Base-by-base conservation (phyloP, 495 filamentous ascomycete genomes). In the Penicillium maclennaniae region DNA sequence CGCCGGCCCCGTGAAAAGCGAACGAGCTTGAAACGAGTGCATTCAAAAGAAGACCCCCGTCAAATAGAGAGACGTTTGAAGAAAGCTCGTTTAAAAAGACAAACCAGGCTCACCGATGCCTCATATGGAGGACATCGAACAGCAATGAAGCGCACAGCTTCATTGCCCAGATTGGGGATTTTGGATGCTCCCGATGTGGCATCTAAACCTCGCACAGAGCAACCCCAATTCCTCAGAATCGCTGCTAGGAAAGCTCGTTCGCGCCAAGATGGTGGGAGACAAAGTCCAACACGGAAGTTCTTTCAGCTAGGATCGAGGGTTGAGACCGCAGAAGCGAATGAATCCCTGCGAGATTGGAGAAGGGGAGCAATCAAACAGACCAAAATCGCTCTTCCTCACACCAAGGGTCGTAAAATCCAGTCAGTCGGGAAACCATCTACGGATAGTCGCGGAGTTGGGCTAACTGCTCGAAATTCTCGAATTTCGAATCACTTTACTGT, bases 301-400 rank as follows among this genome's bases (percentile, higher is more conserved):
- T 81, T 98, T 45, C 72, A 82, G 28, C 66, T 98, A 7, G 85
- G 83, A 31, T 92, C 83, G 23, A 76, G 75, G 20, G 61, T 71
- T 15, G 92, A 97, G 59, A 95, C 88, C 7, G 68, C 82, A 20
- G 93, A 97, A 63, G 87, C 83, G 1, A 83, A 85, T 42, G 68
- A 73, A 14, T 74, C 83, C 12, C 69, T 98, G 43, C 74, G 71
- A 19, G 79, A 87, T 49, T 98, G 93, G 93, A 86, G 82, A 61
- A 77, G 74, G 53, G 91, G 92, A 7, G 82, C 67, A 37, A 83
- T 92, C 43, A 69, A 63, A 19, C 81, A 80, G 44, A 73, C 62
- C 40, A 62, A 61, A 28, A 54, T 71, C 36, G 53, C 58, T 16
- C 51, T 62, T 27, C 57, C 59, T 17, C 59, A 51, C 28, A 46